Percentiles rank a stretch among this genome's conserved stretches.
These are phyloP conservation scores for Ustilago hordei DNA, from an alignment of 1,284 basidiomycete species.

Conservation along the genomic window DNA sequence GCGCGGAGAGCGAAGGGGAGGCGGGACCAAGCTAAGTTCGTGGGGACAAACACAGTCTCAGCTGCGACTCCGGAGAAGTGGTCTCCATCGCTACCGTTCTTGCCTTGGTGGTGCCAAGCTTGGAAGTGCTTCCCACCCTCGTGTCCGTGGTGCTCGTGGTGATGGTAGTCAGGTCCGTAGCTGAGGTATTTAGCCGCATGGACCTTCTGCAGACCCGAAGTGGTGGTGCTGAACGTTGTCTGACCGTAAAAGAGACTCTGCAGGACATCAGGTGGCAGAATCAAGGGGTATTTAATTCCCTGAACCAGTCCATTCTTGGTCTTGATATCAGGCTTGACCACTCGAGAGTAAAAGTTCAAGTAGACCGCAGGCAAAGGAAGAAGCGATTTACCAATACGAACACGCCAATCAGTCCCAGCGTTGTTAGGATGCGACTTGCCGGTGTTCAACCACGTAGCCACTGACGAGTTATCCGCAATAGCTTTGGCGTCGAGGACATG, in stretches of 20 bases:
- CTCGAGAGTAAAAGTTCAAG: conserved; percentile 75
- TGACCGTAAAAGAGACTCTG: conserved; percentile 74
- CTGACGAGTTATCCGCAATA: conserved; percentile 76
- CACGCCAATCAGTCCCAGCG: conserved; percentile 74
- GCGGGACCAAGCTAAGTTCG: conserved; percentile 76
- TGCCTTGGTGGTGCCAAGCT: conserved; percentile 13
- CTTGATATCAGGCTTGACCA: conserved; percentile 70
- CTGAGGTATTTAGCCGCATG: conserved; percentile 37
- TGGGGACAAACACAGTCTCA: conserved; percentile 77
- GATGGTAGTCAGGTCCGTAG: conserved; percentile 72
- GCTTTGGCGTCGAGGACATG: conserved; percentile 68
- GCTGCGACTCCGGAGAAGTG: conserved; percentile 72
- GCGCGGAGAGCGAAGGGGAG: conserved; percentile 75
- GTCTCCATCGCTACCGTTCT: conserved; percentile 14
- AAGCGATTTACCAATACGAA: conserved; percentile 73
- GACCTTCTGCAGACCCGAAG: conserved; percentile 53
- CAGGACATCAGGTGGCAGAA: conserved; percentile 77
- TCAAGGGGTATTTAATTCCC: conserved; percentile 75
- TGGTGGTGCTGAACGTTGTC: conserved; percentile 75
- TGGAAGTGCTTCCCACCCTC: conserved; percentile 55
- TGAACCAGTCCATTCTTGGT: conserved; percentile 79
- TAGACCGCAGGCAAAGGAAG: conserved; percentile 70
- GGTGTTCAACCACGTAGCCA: conserved; percentile 74
- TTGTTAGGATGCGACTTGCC: conserved; percentile 35
- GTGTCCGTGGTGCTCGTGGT: conserved; percentile 71